A percentile compares a stretch with the other conserved stretches of the same genome.
Evolutionary conservation across 164 flowering plant species (phyloP).

Genomic region (Berberis vulgaris): DNA sequence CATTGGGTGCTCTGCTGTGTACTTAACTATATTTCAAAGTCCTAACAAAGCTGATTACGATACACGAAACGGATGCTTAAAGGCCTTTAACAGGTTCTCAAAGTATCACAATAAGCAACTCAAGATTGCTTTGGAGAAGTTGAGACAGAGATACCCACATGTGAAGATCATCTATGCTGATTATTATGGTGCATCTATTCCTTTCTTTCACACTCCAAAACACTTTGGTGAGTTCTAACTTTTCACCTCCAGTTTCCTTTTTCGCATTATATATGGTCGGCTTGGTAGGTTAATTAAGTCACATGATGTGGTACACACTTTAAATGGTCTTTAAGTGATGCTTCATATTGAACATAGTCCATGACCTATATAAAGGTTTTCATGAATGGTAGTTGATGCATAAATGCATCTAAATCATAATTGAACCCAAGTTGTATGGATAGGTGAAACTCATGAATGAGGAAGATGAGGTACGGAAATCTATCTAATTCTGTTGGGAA

Average conservation of each 20-base stretch:
- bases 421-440: no score
- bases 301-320: no score
- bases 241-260: not conserved
- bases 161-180: constrained; percentile 48
- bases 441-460: no score
- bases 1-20: constrained; percentile 40
- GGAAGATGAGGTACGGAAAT: no score
- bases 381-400: no score
- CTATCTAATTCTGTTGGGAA: no score
- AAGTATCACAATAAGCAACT: constrained; percentile 40
- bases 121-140: constrained; percentile 18
- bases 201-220: constrained; percentile 22
- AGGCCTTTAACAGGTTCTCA: constrained; percentile 29
- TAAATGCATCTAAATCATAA: no score
- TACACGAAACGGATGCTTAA: constrained; percentile 33
- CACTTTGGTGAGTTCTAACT: constrained; percentile 26
- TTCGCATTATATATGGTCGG: not conserved
- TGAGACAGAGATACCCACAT: constrained; percentile 34
- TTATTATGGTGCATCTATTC: constrained; percentile 35
- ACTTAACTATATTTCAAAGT: constrained; percentile 27
- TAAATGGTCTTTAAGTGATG: no score
- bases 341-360: no score
- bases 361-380: no score
- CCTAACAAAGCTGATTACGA: constrained; percentile 29
- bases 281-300: no score